Percentiles rank a stretch among this genome's conserved stretches.
Evolutionary conservation across 2,329 filamentous ascomycete species (phyloP).

Genomic region (Seiridium unicorne): DNA sequence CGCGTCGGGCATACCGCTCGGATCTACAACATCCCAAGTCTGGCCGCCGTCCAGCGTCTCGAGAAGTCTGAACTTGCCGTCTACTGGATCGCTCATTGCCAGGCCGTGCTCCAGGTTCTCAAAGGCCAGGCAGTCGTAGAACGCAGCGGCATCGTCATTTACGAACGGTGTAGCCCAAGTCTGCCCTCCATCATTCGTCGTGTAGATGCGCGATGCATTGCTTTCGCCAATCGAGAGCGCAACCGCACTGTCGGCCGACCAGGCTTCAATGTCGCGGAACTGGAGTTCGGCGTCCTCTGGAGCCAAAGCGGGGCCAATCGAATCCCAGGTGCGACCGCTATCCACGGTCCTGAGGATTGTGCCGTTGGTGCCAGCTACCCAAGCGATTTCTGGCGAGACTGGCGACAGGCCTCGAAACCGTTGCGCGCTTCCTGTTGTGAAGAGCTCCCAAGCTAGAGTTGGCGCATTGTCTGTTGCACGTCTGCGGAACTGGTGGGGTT

Average conservation of each 20-base stretch:
- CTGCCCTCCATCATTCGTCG: slow-evolving; percentile 24
- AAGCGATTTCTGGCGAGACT: slow-evolving; percentile 27
- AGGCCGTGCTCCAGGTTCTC: slow-evolving; percentile 20
- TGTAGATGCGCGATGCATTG: slow-evolving; percentile 28
- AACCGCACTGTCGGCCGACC: slow-evolving; percentile 38
- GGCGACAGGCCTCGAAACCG: slow-evolving; percentile 29
- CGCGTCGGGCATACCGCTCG: slow-evolving; percentile 22
- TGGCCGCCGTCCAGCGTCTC: slow-evolving; percentile 28
- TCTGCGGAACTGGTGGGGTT: not conserved
- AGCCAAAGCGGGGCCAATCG: slow-evolving; percentile 25
- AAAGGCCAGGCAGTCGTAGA: slow-evolving; percentile 33
- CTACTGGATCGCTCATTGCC: slow-evolving; percentile 31
- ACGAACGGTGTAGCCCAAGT: slow-evolving; percentile 26
- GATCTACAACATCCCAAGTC: slow-evolving; percentile 24
- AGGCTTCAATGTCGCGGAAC: slow-evolving; percentile 35
- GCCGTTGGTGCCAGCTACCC: slow-evolving; percentile 27
- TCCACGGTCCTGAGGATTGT: slow-evolving; percentile 28
- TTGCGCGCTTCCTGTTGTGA: slow-evolving; percentile 20
- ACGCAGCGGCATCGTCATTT: slow-evolving; percentile 26
- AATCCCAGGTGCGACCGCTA: slow-evolving; percentile 26
- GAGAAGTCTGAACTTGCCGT: slow-evolving; percentile 28
- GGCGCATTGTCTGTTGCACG: not conserved
- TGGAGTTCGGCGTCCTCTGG: slow-evolving; percentile 21
- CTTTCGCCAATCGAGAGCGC: slow-evolving; percentile 34
- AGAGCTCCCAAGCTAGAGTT: not conserved